Conservation (phyloP, 495 filamentous ascomycete species). For the Hypoxylon perforatum region DNA sequence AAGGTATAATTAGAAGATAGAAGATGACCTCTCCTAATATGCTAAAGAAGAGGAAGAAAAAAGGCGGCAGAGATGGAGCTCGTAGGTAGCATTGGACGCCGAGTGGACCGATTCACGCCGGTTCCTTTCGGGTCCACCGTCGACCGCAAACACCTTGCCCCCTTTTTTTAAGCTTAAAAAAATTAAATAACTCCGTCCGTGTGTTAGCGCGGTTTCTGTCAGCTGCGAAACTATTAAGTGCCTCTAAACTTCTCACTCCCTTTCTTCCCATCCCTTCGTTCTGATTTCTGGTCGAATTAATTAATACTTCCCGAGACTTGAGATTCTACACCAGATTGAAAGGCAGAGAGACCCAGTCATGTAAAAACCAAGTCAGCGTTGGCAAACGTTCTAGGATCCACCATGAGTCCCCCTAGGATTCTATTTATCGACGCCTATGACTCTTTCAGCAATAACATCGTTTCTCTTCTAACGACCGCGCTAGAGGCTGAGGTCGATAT, state of each 20-base stretch:
- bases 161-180: conserved; percentile 30
- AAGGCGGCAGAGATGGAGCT: too few species aligned
- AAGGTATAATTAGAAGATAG: too few species aligned
- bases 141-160: conserved; percentile 7
- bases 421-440: conserved; percentile 95
- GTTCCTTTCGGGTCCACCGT: conserved; percentile 27
- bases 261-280: too few species aligned
- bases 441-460: conserved; percentile 95
- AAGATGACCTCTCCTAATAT: too few species aligned
- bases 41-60: too few species aligned
- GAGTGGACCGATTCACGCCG: conserved; percentile 22
- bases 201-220: conserved; percentile 11
- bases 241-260: conserved; percentile 15
- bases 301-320: conserved; percentile 22
- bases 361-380: conserved; percentile 20
- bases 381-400: conserved; percentile 20
- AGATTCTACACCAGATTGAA: not conserved
- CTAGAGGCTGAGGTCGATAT: conserved; percentile 73
- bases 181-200: conserved; percentile 17
- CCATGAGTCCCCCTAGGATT: conserved; percentile 60
- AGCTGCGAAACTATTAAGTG: conserved; percentile 15
- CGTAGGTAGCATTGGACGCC: conserved; percentile 1
- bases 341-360: conserved; percentile 11
- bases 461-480: conserved; percentile 75
- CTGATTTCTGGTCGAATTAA: too few species aligned